Percentiles rank a stretch among this genome's conserved stretches.
These are phyloP conservation scores for Nepenthes mirabilis DNA, from an alignment of 148 eudicot genomes.

Conservation along the genomic window DNA sequence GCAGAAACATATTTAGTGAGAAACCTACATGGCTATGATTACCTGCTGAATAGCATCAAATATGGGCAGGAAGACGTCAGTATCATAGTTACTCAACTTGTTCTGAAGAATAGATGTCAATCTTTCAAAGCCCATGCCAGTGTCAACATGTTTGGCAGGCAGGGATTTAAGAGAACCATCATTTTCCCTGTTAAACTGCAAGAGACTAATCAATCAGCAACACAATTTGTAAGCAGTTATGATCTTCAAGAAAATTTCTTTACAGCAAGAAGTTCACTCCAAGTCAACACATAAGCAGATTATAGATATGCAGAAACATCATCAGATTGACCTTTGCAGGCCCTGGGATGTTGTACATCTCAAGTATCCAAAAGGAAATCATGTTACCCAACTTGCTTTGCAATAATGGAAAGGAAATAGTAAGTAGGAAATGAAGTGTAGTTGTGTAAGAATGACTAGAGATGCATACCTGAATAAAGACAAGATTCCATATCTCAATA, in stretches of 20 bases:
- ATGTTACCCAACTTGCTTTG: neutral
- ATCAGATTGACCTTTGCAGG: too few relatives aligned
- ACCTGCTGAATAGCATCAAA: constrained; percentile 85
- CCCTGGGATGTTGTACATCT: too few relatives aligned
- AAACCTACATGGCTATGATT: constrained; percentile 7
- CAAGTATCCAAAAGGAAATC: neutral
- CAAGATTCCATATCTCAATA: constrained; percentile 97
- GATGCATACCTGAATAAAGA: constrained; percentile 77
- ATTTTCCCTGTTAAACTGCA: constrained; percentile 86
- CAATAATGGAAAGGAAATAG: neutral
- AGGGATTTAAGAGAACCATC: constrained; percentile 71
- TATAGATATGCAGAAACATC: too few relatives aligned
- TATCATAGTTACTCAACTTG: constrained; percentile 96
- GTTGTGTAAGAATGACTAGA: neutral
- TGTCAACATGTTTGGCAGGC: constrained; percentile 94
- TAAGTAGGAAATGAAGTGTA: neutral
- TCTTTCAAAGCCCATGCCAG: constrained; percentile 99
- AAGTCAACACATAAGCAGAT: neutral
- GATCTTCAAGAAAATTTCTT: neutral
- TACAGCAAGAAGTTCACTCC: neutral
- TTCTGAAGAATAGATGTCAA: constrained; percentile 94
- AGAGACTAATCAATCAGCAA: constrained; percentile 3
- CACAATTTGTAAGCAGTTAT: neutral
- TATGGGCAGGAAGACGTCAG: constrained; percentile 86
- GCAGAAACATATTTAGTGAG: neutral